Evolutionary conservation across 345 rosid genomes (phyloP), one percentile per base, ranked within the genome.

Genomic region (Brassica cretica): DNA sequence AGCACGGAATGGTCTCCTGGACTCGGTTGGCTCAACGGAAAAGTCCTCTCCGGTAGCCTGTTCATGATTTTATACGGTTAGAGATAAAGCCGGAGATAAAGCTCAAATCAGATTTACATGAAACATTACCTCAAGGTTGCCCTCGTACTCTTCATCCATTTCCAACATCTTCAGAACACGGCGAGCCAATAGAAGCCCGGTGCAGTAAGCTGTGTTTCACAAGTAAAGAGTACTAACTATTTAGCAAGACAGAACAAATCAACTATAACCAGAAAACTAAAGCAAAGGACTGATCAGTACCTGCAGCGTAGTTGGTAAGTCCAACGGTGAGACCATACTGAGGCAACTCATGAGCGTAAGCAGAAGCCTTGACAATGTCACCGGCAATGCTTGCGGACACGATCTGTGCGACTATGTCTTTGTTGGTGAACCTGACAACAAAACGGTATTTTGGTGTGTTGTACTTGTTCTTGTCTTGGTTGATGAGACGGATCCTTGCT

Each of bases 391-490:
- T 86, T 3, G 93, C 88, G 16, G 86, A 83, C 15, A 79, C 73
- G 5, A 90, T 80, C 33, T 90, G 95, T 6, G 95, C 90, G n/a
- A 37, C 74, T 0, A 88, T 83, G 77, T 88, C 90, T 60, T 87
- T 90, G 83, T 90, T 90, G 60, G 89, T 87, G 19, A 89, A 88
- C 46, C 93, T 70, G 27, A 89, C 91, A 64, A 90, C 90, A 39
- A 89, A 87, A 9, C 95, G 85, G 68, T 90, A 90, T 59, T 88
- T 90, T 2, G 95, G 95, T 0, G 89, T 90, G 82, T 90, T 90
- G 72, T 90, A 87, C 80, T 90, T 85, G 72, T 87, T 90, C 78
- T 90, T 90, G 53, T 89, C 93, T 33, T 90, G 93, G 29, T 90
- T 90, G 70, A 89, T 89, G 8, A 88, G 85, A 63, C 93, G 92